Base-by-base conservation (phyloP, 306 rosid species). In the Fragaria vesca region DNA sequence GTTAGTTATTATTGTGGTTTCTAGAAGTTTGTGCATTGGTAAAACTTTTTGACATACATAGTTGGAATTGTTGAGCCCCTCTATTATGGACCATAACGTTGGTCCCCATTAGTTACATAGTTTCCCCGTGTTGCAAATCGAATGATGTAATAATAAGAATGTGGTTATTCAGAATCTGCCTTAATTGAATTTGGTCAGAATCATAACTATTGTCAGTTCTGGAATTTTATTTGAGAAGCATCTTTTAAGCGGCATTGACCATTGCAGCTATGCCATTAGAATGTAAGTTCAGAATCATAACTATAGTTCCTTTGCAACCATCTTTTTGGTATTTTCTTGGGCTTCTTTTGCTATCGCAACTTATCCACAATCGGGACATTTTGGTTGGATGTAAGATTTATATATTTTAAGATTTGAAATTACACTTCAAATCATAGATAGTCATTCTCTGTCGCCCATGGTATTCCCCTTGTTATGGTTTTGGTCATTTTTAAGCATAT, bases 1-100 rank as follows among this genome's bases (percentile, higher is more conserved):
- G 98, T 93, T 76, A 66, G 96, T 81, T 58, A 12, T 61, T 69
- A 13, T 79, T 68, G 20, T 32, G 66, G 47, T 79, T 13, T 12
- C 21, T 67, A 8, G n/a, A 21, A 17, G 58, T 63, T 47, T n/a
- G 13, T 76, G 58, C 30, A 65, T 30, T 28, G 3, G 72, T 48
- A 52, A 21, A 60, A 45, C 24, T 5, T 43, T 42, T 2, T 7
- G 42, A 21, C 38, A 69, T 43, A 11, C 16, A 61, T 30, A 4
- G 34, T 40, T 42, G 32, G 47, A 68, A 68, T 68, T 68, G 51
- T 68, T 42, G 72, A 68, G 9, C 50, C 72, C 50, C 34, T 68
- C 34, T 26, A 68, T 68, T 40, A 8, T 26, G 2, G 18, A n/a
- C 52, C 1, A 9, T 26, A 66, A 42, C 0, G 5, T 68, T 4